phyloP scores from a whole-genome alignment of 352 stramenopile genomes.

The Plasmopara halstedii region DNA sequence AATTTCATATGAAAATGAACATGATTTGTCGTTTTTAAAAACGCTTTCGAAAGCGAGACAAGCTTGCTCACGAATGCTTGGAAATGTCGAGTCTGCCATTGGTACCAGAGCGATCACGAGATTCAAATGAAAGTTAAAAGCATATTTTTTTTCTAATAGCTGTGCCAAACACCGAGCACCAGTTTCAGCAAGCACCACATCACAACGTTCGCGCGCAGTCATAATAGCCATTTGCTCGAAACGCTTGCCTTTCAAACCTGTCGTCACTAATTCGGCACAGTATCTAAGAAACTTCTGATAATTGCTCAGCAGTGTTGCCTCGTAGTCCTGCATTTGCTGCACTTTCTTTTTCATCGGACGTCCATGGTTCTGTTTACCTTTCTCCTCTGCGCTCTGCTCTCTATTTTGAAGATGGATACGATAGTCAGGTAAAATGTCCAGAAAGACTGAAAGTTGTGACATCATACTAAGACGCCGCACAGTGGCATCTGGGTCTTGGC shows the following conservation, averaged over 20 bases:
- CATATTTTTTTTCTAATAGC: constrained; percentile 75
- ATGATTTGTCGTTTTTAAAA: constrained; percentile 72
- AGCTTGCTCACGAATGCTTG: constrained; percentile 38
- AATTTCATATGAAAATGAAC: constrained; percentile 53
- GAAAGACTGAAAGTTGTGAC: constrained; percentile 91
- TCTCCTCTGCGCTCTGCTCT: constrained; percentile 59
- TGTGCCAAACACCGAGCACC: constrained; percentile 66
- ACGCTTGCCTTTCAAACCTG: constrained; percentile 48
- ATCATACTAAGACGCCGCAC: constrained; percentile 87
- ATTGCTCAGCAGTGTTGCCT: constrained; percentile 62
- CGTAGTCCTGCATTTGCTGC: constrained; percentile 81
- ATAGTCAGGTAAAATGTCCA: constrained; percentile 94
- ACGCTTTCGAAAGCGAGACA: constrained; percentile 66
- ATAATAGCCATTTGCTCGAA: constrained; percentile 33
- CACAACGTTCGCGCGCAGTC: constrained; percentile 27
- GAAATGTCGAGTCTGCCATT: constrained; percentile 62
- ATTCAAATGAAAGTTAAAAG: constrained; percentile 85
- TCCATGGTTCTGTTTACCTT: constrained; percentile 78
- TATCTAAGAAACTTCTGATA: constrained; percentile 83
- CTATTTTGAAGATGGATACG: constrained; percentile 87
- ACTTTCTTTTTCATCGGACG: constrained; percentile 82
- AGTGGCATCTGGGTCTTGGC: constrained; percentile 58
- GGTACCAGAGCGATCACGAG: constrained; percentile 76
- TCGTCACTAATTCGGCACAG: constrained; percentile 51
- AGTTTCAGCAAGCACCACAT: constrained; percentile 59